Base-by-base conservation (phyloP, 805 yeast species). In the Saccharomycopsis sp. region DNA sequence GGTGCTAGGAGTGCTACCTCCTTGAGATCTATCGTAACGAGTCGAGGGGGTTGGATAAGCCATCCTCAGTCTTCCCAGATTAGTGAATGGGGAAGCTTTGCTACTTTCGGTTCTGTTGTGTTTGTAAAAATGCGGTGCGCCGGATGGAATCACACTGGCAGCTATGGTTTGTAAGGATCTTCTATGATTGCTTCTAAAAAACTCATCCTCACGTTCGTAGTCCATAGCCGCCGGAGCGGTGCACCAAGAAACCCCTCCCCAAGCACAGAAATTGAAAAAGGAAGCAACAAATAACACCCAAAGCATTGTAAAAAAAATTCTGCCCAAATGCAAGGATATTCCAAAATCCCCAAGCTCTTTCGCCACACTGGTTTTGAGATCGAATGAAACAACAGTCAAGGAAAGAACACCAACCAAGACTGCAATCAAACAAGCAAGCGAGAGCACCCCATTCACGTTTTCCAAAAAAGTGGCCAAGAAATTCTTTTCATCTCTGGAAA, bases 201-300 rank as follows among this genome's bases (percentile, higher is more conserved):
- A 30, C 25, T 38, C 19, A 21, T 42, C 41, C 19, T 27, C 23
- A n/a, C n/a, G n/a, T 15, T 43, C 44, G 10, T 38, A 34, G 4
- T 22, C 34, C 17, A 25, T 5, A 29, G 18, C 25, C 16, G 55
- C 52, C 4, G 75, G 73, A 38, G 71, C 67, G 5, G 73, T 69
- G 59, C 79, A 76, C 81, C 82, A 67, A 12, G 59, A 46, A 2
- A 69, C 67, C 5, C 69, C 68, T 5, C 58, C 60, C 71, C 71
- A 67, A 6, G 50, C 25, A 8, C 52, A 26, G 43, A 53, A 46
- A 3, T 41, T 36, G 3, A 54, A 23, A n/a, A 52, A 16, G 1
- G 46, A 34, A 48, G 42, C 46, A 30, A 43, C 52, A 35, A 62
- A 52, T 1, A 61, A 47, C 4, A 60, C 9, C 74, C 74, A 70